A percentile compares a stretch with the other conserved stretches of the same genome.
Conservation (phyloP, 805 yeast species). For the Zygosaccharomyces siamensis region DNA sequence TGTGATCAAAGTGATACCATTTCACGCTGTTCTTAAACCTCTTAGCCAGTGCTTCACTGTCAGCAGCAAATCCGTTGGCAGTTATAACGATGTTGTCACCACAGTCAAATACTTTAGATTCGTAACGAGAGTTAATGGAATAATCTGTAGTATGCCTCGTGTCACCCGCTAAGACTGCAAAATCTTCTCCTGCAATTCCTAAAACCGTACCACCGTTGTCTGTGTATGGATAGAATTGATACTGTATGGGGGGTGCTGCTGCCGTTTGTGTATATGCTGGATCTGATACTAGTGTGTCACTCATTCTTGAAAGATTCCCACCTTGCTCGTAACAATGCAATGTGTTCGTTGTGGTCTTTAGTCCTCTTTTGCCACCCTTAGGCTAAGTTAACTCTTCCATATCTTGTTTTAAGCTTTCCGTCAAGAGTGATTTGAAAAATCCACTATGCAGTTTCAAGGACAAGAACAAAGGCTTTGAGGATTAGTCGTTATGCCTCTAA, state of each 20-base stretch:
- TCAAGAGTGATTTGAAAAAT: no score
- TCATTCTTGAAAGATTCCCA: constrained; percentile 23
- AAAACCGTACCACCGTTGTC: constrained; percentile 96
- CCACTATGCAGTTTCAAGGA: no score
- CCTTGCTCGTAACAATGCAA: not conserved
- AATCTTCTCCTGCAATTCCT: constrained; percentile 97
- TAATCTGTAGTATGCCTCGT: constrained; percentile 96
- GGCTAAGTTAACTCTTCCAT: no score
- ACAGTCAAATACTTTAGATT: constrained; percentile 81
- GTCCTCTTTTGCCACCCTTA: constrained; percentile 15
- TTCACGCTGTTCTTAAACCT: constrained; percentile 59
- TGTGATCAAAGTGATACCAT: constrained; percentile 92
- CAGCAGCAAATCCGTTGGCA: constrained; percentile 96
- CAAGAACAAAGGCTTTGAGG: no score
- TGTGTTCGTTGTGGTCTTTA: not conserved
- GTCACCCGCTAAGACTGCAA: constrained; percentile 95
- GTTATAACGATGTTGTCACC: constrained; percentile 85
- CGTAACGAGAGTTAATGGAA: constrained; percentile 86
- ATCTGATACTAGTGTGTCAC: constrained; percentile 52
- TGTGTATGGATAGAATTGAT: constrained; percentile 85
- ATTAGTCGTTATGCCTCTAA: no score
- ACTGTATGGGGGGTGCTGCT: constrained; percentile 68
- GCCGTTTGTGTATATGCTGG: constrained; percentile 47
- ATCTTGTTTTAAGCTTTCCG: no score
- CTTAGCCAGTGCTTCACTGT: constrained; percentile 78